Evolutionary conservation across 2,329 filamentous ascomycete genomes (phyloP).

Genomic region (Sporothrix sp.): DNA sequence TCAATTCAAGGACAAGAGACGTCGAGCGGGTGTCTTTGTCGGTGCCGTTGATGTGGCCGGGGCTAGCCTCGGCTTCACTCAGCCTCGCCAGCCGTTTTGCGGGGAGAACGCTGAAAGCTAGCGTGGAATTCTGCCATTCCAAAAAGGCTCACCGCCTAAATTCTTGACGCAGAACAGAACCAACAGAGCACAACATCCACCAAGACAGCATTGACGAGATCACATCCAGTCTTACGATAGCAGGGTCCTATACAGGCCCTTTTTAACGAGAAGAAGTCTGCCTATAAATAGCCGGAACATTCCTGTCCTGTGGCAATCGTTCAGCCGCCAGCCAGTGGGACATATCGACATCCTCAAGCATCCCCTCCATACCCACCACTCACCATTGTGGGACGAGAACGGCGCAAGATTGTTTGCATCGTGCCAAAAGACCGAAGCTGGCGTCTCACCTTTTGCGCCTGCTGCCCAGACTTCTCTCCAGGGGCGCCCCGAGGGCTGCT

Average conservation of each 20-base stretch:
- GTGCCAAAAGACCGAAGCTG: constrained; percentile 1
- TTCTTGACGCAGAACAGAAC: neutral
- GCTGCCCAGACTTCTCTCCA: neutral
- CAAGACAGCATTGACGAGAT: neutral
- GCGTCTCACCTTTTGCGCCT: constrained; percentile 5
- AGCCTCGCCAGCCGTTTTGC: neutral
- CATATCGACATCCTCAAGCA: no score
- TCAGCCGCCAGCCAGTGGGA: no score
- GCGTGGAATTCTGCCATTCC: constrained; percentile 9
- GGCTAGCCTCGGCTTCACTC: constrained; percentile 10
- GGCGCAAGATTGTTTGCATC: no score
- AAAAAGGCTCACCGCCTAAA: constrained; percentile 9
- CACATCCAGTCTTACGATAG: neutral
- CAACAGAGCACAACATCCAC: neutral
- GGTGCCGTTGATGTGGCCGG: neutral
- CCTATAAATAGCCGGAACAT: no score
- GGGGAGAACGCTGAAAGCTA: no score
- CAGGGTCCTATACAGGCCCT: neutral
- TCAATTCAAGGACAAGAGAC: neutral
- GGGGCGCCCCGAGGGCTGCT: neutral
- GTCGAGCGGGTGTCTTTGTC: no score
- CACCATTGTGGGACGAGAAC: no score
- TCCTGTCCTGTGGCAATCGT: no score
- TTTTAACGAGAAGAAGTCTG: no score
- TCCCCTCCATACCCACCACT: no score